These are phyloP conservation scores for Mycosphaerelloides madeirae DNA, from an alignment of 2,329 filamentous ascomycete genomes.

Conservation along the genomic window DNA sequence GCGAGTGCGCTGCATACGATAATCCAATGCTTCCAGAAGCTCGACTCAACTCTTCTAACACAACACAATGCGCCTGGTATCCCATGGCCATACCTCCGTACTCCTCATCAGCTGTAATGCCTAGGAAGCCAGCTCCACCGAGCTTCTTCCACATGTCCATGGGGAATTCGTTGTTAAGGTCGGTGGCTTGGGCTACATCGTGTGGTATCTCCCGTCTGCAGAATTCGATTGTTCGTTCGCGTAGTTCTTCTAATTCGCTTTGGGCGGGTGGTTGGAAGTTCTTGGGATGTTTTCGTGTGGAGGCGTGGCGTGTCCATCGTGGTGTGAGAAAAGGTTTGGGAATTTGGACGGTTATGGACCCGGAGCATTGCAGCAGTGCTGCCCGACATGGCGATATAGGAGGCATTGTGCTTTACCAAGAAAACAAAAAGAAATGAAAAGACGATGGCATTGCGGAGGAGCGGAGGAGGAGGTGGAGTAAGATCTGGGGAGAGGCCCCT, in stretches of 20 bases:
- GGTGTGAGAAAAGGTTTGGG: constrained; percentile 11
- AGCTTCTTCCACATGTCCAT: constrained; percentile 89
- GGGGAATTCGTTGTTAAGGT: constrained; percentile 83
- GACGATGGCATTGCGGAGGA: neutral
- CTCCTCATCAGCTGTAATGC: constrained; percentile 88
- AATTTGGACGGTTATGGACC: constrained; percentile 4
- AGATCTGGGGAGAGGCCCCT: neutral
- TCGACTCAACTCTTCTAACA: constrained; percentile 90
- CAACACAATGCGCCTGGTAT: constrained; percentile 92
- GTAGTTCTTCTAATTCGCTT: constrained; percentile 72
- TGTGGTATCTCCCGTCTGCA: constrained; percentile 79
- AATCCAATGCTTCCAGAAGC: constrained; percentile 76
- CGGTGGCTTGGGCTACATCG: constrained; percentile 75
- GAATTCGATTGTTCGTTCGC: constrained; percentile 84
- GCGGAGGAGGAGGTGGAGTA: constrained; percentile 1
- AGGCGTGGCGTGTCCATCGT: constrained; percentile 44
- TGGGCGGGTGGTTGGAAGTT: constrained; percentile 65
- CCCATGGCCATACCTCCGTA: constrained; percentile 87
- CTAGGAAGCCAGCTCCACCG: constrained; percentile 82
- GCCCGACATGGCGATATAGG: constrained; percentile 20
- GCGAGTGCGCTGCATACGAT: constrained; percentile 92
- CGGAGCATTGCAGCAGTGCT: constrained; percentile 20
- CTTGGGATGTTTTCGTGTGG: constrained; percentile 61
- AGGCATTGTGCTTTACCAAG: constrained; percentile 17
- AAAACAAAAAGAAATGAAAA: constrained; percentile 1